Evolutionary conservation across 441 rosid species (phyloP).

Genomic region (Bocquillonia castaneifolia): DNA sequence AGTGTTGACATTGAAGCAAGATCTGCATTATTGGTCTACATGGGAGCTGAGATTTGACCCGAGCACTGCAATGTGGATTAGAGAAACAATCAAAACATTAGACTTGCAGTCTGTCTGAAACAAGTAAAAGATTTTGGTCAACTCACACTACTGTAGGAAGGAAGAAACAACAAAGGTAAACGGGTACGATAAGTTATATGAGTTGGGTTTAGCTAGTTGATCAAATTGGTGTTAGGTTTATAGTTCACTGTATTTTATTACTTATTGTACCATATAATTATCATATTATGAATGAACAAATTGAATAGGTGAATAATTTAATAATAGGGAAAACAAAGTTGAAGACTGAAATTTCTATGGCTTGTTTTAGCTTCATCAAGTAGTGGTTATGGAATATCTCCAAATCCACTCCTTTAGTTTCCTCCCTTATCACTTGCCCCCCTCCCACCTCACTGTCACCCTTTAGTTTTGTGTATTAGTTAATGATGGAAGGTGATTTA

Average conservation of each 20-base stretch:
- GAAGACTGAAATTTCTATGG: neutral
- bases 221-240: neutral
- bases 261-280: neutral
- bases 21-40: constrained; percentile 96
- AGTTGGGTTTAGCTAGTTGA: neutral
- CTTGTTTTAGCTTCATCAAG: neutral
- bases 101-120: constrained; percentile 15
- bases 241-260: neutral
- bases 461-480: neutral
- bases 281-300: neutral
- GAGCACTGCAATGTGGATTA: constrained; percentile 65
- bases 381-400: neutral
- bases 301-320: neutral
- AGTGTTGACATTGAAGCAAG: constrained; percentile 88
- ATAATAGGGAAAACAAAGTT: neutral
- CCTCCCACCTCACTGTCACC: neutral
- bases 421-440: neutral
- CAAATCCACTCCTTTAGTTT: neutral
- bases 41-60: constrained; percentile 93
- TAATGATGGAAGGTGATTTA: neutral
- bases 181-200: neutral
- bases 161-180: neutral
- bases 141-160: neutral
- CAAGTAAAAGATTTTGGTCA: neutral
- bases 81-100: constrained; percentile 54